phyloP scores from a whole-genome alignment of 345 rosid genomes.

The Rhodamnia rubescens region DNA sequence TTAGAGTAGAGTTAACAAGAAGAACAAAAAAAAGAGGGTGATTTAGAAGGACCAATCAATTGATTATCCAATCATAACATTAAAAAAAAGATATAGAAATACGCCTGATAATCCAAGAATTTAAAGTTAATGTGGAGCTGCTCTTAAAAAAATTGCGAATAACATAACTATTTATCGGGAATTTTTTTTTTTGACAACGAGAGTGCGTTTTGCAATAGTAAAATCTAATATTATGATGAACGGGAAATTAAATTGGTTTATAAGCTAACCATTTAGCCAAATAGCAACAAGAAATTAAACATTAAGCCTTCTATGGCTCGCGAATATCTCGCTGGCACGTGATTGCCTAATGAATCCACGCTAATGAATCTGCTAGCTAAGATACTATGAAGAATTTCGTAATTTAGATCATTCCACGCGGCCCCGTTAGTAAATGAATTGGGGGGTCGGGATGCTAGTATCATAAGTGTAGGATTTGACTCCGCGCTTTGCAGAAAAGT shows the following conservation, averaged over 20 bases:
- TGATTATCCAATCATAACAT: background rate
- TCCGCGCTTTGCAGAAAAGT: too few relatives aligned
- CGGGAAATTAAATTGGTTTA: background rate
- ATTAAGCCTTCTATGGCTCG: background rate
- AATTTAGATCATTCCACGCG: background rate
- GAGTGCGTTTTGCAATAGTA: background rate
- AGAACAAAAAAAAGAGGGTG: background rate
- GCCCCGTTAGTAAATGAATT: too few relatives aligned
- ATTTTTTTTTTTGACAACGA: rapidly evolving
- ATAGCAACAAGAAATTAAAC: background rate
- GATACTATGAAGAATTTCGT: background rate
- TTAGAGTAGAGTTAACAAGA: background rate
- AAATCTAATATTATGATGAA: background rate
- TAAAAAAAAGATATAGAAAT: background rate
- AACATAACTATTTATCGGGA: background rate
- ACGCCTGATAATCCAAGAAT: background rate
- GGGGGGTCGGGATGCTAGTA: too few relatives aligned
- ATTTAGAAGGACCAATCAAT: background rate
- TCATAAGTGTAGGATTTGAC: too few relatives aligned
- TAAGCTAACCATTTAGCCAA: background rate
- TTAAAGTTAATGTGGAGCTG: background rate
- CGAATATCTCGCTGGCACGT: background rate
- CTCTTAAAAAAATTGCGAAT: background rate
- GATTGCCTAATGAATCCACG: background rate
- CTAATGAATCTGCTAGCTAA: background rate